These are phyloP conservation scores for Xylaria cubensis DNA, from an alignment of 495 filamentous ascomycete genomes.

Conservation along the genomic window DNA sequence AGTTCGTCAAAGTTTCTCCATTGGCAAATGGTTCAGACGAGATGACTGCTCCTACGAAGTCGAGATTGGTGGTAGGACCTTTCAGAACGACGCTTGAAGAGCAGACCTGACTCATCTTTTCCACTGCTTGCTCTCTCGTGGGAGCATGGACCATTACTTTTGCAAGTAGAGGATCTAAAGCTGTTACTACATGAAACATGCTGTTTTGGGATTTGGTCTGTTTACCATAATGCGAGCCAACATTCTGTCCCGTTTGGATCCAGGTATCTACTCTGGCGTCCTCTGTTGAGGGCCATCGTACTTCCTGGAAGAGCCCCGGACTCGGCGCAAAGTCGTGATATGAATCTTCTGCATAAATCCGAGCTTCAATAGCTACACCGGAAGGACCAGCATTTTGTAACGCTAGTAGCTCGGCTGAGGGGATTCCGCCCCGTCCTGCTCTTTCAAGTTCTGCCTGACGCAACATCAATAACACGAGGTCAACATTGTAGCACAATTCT, in stretches of 20 bases:
- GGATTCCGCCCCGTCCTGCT: conserved; percentile 29
- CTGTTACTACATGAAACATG: conserved; percentile 23
- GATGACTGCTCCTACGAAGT: conserved; percentile 59
- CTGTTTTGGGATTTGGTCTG: neutral
- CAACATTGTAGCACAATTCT: conserved; percentile 64
- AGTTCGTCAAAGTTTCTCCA: conserved; percentile 63
- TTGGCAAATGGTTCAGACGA: conserved; percentile 45
- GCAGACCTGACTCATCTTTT: conserved; percentile 52
- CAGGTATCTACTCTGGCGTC: conserved; percentile 65
- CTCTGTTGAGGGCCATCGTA: conserved; percentile 54
- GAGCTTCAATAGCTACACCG: conserved; percentile 60
- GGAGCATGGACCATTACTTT: conserved; percentile 64
- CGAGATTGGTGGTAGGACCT: conserved; percentile 65
- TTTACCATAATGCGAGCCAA: conserved; percentile 62
- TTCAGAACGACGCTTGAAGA: conserved; percentile 3
- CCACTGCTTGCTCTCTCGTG: conserved; percentile 51
- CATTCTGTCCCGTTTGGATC: conserved; percentile 60
- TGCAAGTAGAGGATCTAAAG: conserved; percentile 62
- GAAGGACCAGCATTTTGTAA: conserved; percentile 21
- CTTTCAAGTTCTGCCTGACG: conserved; percentile 32
- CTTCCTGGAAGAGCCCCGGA: conserved; percentile 62
- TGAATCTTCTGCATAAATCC: conserved; percentile 69
- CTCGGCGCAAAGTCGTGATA: conserved; percentile 61
- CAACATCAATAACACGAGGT: conserved; percentile 60
- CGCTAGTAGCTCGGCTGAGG: conserved; percentile 24